Conservation (phyloP, 2,329 filamentous ascomycete genomes). For the Ceratocystis huliohia region DNA sequence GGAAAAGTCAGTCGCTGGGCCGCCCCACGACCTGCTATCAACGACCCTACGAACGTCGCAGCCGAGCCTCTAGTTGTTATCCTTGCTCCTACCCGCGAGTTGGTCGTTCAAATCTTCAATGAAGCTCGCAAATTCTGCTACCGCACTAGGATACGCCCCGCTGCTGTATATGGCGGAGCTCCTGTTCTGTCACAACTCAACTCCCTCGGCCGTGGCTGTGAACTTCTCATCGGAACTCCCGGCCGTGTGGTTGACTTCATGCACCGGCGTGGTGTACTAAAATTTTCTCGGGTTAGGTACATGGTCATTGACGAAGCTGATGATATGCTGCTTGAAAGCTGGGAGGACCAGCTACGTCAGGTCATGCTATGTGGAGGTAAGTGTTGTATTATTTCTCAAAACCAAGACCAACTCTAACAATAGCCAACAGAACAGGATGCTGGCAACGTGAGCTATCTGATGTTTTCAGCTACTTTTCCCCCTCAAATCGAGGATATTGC, state of each 20-base stretch:
- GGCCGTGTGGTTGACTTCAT: slow-evolving; percentile 81
- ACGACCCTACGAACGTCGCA: slow-evolving; percentile 37
- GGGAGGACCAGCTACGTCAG: slow-evolving; percentile 60
- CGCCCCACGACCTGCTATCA: slow-evolving; percentile 56
- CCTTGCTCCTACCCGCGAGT: slow-evolving; percentile 74
- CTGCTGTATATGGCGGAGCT: slow-evolving; percentile 76
- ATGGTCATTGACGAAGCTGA: slow-evolving; percentile 88
- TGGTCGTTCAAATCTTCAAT: slow-evolving; percentile 90
- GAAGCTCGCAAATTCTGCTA: slow-evolving; percentile 89
- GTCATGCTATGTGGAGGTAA: slow-evolving; percentile 35
- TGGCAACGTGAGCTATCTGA: slow-evolving; percentile 55
- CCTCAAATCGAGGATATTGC: slow-evolving; percentile 65
- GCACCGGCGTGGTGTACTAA: slow-evolving; percentile 53
- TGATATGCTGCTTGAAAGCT: slow-evolving; percentile 72
- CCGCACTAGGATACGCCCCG: slow-evolving; percentile 84
- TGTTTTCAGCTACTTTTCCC: slow-evolving; percentile 94
- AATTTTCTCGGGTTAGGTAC: slow-evolving; percentile 63
- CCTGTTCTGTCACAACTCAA: slow-evolving; percentile 55
- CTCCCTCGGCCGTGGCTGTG: slow-evolving; percentile 72
- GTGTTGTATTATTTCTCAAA: neutral
- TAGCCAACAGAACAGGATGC: slow-evolving; percentile 55
- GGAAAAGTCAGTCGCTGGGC: slow-evolving; percentile 85
- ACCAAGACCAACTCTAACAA: neutral
- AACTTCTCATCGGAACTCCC: slow-evolving; percentile 76
- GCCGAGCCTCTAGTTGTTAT: slow-evolving; percentile 84